Base-by-base conservation (phyloP, 164 flowering plant genomes). In the Macadamia integrifolia region DNA sequence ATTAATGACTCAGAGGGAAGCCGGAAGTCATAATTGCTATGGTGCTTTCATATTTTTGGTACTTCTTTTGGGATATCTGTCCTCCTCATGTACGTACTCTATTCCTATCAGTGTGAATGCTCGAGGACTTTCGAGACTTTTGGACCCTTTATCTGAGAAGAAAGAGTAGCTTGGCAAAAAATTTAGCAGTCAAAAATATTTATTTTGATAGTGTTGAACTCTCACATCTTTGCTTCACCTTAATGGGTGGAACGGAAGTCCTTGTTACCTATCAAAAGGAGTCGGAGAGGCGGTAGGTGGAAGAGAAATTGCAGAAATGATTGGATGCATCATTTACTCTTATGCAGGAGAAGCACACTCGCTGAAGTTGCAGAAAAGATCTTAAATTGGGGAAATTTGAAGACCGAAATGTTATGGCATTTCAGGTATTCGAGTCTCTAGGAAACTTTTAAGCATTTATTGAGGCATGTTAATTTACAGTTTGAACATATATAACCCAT, bases 301-400 rank as follows among this genome's bases (percentile, higher is more conserved):
- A 46, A 46, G 50, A 64, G 10, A 35, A 32, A 28, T 67, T 35
- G 32, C 58, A 61, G 11, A 18, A 29, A 11, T 15, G 15, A 69
- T 23, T 72, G 50, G 44, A 15, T n/a, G 44, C 23, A 15, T 65
- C 9, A 53, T 53, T 53, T 53, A 14, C 73, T 64, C 48, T 69
- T 68, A 50, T 77, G 60, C 83, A 95, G 99, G 99, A 63, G 99
- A 95, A 82, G 99, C 99, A 48, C 98, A 95, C 79, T 92, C 97
- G 30, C 80, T 95, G 63, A 95, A 95, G 83, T 23, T 23, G 91
- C 92, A 35, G 98, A 95, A 64, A 88, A 92, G 82, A 86, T 92
- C 57, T 75, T 95, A 71, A 90, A 90, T 72, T 87, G 70, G 98
- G 89, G 40, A 92, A 86, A 70, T 92, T 98, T 17, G 87, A 84